Conservation (phyloP, 2,329 filamentous ascomycete species). For the Cladosporium oxysporum region DNA sequence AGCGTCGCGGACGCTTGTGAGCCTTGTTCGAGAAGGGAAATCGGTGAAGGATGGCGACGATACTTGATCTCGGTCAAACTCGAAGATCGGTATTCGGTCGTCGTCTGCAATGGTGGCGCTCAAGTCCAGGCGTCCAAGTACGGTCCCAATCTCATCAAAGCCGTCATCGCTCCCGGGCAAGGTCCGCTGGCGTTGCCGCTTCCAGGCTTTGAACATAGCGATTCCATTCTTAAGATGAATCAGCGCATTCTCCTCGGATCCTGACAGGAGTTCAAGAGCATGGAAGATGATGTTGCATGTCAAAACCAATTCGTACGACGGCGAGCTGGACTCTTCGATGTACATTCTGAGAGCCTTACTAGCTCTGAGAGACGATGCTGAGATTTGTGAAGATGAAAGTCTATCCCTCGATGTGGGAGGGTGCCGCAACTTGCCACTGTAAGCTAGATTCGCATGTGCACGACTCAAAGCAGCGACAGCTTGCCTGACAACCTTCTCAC, state of each 20-base stretch:
- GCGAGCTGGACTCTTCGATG: background rate
- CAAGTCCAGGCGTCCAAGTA: background rate
- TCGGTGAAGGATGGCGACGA: background rate
- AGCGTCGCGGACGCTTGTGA: background rate
- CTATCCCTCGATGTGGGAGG: background rate
- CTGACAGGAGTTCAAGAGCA: background rate
- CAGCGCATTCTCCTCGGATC: background rate
- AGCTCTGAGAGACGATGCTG: background rate
- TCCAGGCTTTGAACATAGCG: background rate
- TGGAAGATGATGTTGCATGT: slow-evolving; percentile 2
- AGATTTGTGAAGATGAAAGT: background rate
- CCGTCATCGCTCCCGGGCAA: background rate
- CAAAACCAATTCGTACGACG: background rate
- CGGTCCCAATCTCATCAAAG: background rate
- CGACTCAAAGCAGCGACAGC: background rate
- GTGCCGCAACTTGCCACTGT: background rate
- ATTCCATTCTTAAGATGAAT: background rate
- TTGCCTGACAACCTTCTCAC: background rate
- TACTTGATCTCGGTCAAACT: background rate
- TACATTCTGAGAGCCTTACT: background rate
- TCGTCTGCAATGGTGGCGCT: background rate
- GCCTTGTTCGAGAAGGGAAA: background rate
- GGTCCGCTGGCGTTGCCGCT: background rate
- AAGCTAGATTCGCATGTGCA: background rate
- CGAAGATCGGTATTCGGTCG: background rate